Conservation (phyloP, 2,329 filamentous ascomycete species). For the Colletotrichum sp. region DNA sequence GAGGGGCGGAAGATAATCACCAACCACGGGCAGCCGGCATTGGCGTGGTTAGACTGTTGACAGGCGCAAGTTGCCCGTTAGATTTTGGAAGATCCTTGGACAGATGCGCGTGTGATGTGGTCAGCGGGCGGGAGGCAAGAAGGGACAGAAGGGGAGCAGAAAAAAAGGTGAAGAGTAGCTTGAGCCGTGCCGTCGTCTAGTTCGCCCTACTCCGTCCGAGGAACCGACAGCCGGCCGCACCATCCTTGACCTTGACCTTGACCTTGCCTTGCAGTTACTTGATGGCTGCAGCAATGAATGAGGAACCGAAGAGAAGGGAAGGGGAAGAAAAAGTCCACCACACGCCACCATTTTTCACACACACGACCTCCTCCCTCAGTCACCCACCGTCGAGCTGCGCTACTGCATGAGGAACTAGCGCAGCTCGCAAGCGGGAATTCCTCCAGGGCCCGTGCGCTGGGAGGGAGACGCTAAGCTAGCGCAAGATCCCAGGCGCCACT, state of each 20-base stretch:
- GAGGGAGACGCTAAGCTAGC: conserved; percentile 1
- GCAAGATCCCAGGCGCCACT: conserved; percentile 9
- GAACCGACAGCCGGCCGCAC: conserved; percentile 6
- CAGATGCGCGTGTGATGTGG: conserved; percentile 7
- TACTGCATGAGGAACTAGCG: conserved; percentile 17
- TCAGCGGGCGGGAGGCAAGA: conserved; percentile 4
- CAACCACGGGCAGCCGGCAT: background rate
- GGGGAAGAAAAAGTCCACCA: background rate
- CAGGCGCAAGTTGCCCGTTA: background rate
- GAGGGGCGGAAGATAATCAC: background rate
- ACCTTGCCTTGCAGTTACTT: background rate
- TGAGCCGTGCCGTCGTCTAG: background rate
- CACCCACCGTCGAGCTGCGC: background rate
- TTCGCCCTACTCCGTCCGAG: conserved; percentile 12
- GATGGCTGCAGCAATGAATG: background rate
- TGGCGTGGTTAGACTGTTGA: background rate
- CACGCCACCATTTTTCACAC: background rate
- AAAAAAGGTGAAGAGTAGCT: background rate
- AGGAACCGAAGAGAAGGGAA: background rate
- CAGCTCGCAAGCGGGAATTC: conserved; percentile 6
- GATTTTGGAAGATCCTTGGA: background rate
- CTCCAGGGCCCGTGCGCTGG: conserved; percentile 2
- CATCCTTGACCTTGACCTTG: background rate
- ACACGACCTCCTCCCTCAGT: background rate
- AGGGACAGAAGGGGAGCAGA: background rate